These are phyloP conservation scores for Dictyostelium intermedium DNA, from an alignment of 78 protist genomes.

Conservation along the genomic window DNA sequence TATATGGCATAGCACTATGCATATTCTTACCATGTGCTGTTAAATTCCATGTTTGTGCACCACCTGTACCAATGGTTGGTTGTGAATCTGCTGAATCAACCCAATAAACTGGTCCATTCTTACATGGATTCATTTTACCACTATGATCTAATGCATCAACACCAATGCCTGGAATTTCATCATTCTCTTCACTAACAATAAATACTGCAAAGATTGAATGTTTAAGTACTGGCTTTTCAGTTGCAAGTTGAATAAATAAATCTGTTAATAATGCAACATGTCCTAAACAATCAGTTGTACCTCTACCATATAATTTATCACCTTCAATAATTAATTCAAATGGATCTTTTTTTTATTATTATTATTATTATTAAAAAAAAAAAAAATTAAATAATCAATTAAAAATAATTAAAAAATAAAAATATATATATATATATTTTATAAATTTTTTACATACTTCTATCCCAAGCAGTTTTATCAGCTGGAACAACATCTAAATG, in stretches of 20 bases:
- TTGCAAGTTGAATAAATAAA: conserved; percentile 60
- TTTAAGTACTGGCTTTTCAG: conserved; percentile 43
- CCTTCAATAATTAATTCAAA: conserved; percentile 71
- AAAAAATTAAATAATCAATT: not conserved
- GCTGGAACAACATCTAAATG: conserved; percentile 90
- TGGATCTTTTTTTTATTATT: conserved; percentile 52
- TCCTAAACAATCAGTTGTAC: conserved; percentile 92
- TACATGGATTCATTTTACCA: conserved; percentile 74
- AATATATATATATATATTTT: too few relatives aligned
- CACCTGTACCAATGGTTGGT: conserved; percentile 85
- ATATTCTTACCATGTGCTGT: conserved; percentile 80
- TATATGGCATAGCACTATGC: conserved; percentile 84
- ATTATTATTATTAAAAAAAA: not conserved
- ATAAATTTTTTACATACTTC: not conserved
- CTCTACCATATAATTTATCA: conserved; percentile 84
- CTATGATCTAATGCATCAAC: conserved; percentile 66
- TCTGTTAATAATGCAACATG: conserved; percentile 76
- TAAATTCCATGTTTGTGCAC: conserved; percentile 73
- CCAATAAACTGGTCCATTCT: conserved; percentile 74
- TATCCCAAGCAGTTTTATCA: conserved; percentile 63
- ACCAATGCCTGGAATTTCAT: conserved; percentile 78
- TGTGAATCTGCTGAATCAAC: conserved; percentile 79
- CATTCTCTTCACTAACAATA: conserved; percentile 85
- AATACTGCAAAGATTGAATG: conserved; percentile 76
- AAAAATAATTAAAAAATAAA: not conserved